Percentiles rank a stretch among this genome's conserved stretches.
Conservation (phyloP, 1,284 basidiomycete genomes). For the Crepidotus sp. region DNA sequence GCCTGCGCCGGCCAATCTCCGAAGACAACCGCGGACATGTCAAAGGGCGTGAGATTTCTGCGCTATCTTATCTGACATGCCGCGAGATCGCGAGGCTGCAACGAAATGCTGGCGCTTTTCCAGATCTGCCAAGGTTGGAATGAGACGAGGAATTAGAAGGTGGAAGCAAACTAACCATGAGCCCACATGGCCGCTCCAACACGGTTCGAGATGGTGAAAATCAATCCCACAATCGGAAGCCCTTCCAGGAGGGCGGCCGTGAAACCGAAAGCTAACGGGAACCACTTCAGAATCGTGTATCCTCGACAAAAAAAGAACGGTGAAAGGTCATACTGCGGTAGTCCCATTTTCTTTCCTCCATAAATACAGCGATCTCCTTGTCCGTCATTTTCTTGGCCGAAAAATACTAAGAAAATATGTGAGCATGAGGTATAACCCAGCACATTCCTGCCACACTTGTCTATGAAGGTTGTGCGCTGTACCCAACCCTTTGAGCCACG, state of each 20-base stretch:
- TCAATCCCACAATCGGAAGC: conserved; percentile 68
- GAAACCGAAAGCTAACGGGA: conserved; percentile 69
- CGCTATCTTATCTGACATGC: not conserved
- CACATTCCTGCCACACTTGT: conserved; percentile 24
- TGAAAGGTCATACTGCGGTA: conserved; percentile 50
- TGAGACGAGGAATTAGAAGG: conserved; percentile 8
- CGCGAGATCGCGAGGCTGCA: conserved; percentile 18
- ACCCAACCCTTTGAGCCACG: conserved; percentile 59
- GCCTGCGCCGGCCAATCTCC: not conserved
- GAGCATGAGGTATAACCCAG: conserved; percentile 29
- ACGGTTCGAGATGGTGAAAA: conserved; percentile 78
- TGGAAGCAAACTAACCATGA: conserved; percentile 45
- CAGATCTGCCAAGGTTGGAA: conserved; percentile 40
- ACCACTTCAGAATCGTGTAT: not conserved
- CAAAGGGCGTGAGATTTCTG: not conserved
- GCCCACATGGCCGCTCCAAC: conserved; percentile 91
- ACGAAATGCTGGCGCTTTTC: conserved; percentile 75
- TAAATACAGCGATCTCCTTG: conserved; percentile 60
- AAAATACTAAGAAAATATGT: conserved; percentile 52
- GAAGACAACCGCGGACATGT: too few species aligned
- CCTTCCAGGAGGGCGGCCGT: conserved; percentile 68
- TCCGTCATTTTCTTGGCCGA: conserved; percentile 71
- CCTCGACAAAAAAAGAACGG: not conserved
- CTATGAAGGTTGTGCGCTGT: conserved; percentile 66
- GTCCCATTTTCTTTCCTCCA: conserved; percentile 83